Conservation (phyloP, 768 basidiomycete species). For the Tephrocybe rancida region DNA sequence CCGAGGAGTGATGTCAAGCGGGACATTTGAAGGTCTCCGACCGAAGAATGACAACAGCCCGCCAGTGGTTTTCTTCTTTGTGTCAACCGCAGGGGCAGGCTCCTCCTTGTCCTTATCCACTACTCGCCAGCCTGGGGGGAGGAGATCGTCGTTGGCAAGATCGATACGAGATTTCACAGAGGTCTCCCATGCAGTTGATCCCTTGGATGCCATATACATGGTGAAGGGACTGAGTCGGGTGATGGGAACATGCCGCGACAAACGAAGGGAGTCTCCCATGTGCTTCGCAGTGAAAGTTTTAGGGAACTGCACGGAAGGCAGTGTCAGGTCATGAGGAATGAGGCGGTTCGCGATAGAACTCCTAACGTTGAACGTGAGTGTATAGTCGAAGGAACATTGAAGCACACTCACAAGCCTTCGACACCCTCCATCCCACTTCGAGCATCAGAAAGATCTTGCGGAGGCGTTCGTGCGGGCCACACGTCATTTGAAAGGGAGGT, state of each 20-base stretch:
- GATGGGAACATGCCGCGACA: slow-evolving; percentile 61
- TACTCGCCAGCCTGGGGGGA: slow-evolving; percentile 75
- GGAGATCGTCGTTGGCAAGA: slow-evolving; percentile 50
- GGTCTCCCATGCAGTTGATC: slow-evolving; percentile 76
- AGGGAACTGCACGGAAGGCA: slow-evolving; percentile 54
- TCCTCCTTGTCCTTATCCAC: slow-evolving; percentile 56
- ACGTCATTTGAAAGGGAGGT: slow-evolving; percentile 52
- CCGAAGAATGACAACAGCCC: slow-evolving; percentile 79
- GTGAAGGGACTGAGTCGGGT: slow-evolving; percentile 67
- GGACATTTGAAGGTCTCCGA: slow-evolving; percentile 31
- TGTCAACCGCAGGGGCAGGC: slow-evolving; percentile 30
- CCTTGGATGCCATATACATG: slow-evolving; percentile 69
- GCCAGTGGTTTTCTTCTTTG: slow-evolving; percentile 54
- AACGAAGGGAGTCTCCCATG: slow-evolving; percentile 59
- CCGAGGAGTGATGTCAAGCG: slow-evolving; percentile 9
- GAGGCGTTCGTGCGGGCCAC: slow-evolving; percentile 40
- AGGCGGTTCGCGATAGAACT: slow-evolving; percentile 40
- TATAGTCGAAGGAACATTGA: neutral
- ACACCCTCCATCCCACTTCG: slow-evolving; percentile 47
- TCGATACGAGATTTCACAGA: slow-evolving; percentile 60
- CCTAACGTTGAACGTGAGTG: slow-evolving; percentile 30
- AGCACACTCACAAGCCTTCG: slow-evolving; percentile 60
- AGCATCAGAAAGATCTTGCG: slow-evolving; percentile 19
- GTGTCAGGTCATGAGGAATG: slow-evolving; percentile 50
- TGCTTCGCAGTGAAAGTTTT: slow-evolving; percentile 61